phyloP scores from a whole-genome alignment of 345 rosid species.

The Passiflora organensis region DNA sequence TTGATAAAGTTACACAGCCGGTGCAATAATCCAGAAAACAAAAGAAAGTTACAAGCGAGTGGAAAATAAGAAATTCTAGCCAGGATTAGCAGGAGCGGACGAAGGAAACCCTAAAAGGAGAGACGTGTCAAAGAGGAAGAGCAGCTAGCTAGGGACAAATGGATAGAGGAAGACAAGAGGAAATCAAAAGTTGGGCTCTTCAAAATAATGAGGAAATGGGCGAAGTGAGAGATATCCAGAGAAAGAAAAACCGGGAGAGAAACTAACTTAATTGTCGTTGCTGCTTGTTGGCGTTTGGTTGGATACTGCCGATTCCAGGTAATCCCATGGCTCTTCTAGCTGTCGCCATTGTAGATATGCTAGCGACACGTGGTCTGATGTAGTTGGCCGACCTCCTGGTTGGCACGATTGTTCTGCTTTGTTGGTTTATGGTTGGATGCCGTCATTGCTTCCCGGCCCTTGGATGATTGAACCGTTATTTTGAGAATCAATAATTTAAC shows the following conservation, averaged over 20 bases:
- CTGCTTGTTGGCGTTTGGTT: slow-evolving; percentile 40
- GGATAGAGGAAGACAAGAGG: not conserved
- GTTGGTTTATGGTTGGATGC: slow-evolving; percentile 26
- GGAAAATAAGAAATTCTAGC: no score
- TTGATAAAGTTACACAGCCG: no score
- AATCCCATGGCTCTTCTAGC: slow-evolving; percentile 37
- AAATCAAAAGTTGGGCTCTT: no score
- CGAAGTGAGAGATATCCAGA: slow-evolving; percentile 2
- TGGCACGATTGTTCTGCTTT: slow-evolving; percentile 22
- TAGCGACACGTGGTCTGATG: slow-evolving; percentile 31
- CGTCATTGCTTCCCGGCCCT: slow-evolving; percentile 42
- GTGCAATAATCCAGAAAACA: not conserved
- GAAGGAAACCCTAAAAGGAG: no score
- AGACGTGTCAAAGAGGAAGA: no score
- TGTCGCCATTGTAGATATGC: slow-evolving; percentile 18
- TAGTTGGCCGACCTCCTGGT: slow-evolving; percentile 14
- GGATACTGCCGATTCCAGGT: slow-evolving; percentile 80
- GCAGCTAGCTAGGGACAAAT: not conserved
- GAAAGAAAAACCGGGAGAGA: slow-evolving; percentile 10
- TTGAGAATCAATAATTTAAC: no score
- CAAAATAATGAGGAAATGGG: not conserved
- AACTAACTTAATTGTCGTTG: slow-evolving; percentile 1
- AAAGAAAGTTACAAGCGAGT: not conserved
- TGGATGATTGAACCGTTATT: slow-evolving; percentile 26
- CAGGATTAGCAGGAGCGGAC: no score